Base-by-base conservation (phyloP, 179 eudicot species). In the Spergularia azorica region DNA sequence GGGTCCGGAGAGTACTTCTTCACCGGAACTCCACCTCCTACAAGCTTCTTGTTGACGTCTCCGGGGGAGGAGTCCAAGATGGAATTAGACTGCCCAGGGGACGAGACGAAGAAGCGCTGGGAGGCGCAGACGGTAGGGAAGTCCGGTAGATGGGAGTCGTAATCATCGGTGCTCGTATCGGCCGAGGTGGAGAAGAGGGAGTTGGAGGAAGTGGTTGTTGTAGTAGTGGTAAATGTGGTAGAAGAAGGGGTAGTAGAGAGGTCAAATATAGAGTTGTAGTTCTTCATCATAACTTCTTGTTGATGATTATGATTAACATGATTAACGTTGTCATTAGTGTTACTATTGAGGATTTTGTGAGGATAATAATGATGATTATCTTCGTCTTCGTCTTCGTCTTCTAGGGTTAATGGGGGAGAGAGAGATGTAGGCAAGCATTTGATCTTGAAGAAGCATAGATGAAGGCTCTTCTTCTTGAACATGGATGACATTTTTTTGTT, bases 41-140 rank as follows among this genome's bases (percentile, higher is more conserved):
- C 82, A 0, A 80, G 39, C 6, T 9, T 39, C 32, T 26, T 26
- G 32, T 26, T 26, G 32, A 26, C 32, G 32, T 26, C 32, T 26
- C 32, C 32, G 32, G 71, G 16, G 14, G 71, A 71, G 3, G 87
- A 80, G 63, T 90, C 86, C 59, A 86, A 41, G 63, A 91, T 91
- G 78, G 94, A 90, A 81, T 90, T 91, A 70, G 97, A 87, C 71
- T 32, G 67, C 74, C 97, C 97, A 0, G 97, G 97, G 17, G 91
- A 82, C 52, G 97, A 81, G 87, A 90, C 85, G 80, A 91, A 90
- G 87, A 91, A 86, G 75, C 97, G 86, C 1, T 72, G 84, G 18
- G 92, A 86, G 79, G 92, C 84, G 62, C 80, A 81, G 21, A 79
- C 77, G 55, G 84, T 63, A 76, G 90, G 79, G 58, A 91, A 88